Evolutionary conservation across 2,329 filamentous ascomycete species (phyloP).

Genomic region (Pseudocercospora eumusae): DNA sequence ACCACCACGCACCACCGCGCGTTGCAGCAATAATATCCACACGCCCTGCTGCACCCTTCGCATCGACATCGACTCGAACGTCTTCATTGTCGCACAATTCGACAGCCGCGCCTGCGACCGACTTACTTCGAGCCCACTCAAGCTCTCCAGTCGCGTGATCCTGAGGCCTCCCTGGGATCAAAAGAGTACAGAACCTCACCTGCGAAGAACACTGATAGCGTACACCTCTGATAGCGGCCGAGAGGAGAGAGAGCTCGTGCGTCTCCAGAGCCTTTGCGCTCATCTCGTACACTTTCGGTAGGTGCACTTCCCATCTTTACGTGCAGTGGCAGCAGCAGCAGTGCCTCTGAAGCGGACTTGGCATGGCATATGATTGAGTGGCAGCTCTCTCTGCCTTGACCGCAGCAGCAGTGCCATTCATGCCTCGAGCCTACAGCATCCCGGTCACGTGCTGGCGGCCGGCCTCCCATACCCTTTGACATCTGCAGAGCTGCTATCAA

Average conservation of each 20-base stretch:
- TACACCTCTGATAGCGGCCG: constrained; percentile 6
- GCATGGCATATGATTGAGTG: neutral
- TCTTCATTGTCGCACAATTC: neutral
- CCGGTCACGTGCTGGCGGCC: constrained; percentile 22
- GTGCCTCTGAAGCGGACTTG: neutral
- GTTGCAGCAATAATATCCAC: neutral
- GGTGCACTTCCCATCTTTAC: constrained; percentile 19
- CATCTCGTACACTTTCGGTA: constrained; percentile 36
- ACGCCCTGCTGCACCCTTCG: constrained; percentile 6
- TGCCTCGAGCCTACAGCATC: neutral
- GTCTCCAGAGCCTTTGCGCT: constrained; percentile 37
- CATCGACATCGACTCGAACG: neutral
- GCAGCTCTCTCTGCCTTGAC: neutral
- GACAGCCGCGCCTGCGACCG: constrained; percentile 9
- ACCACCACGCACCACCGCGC: constrained; percentile 1
- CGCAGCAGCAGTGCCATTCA: neutral
- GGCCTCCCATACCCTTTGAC: neutral
- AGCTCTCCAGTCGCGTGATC: constrained; percentile 24
- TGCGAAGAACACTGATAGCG: constrained; percentile 11
- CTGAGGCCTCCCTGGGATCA: constrained; percentile 16
- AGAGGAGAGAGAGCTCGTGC: constrained; percentile 23
- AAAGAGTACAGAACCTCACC: constrained; percentile 21
- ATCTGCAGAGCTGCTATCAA: neutral
- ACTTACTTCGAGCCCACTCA: neutral
- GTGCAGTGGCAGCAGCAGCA: neutral